These are phyloP conservation scores for Clarireedia paspali DNA, from an alignment of 2,329 filamentous ascomycete species.

Conservation along the genomic window DNA sequence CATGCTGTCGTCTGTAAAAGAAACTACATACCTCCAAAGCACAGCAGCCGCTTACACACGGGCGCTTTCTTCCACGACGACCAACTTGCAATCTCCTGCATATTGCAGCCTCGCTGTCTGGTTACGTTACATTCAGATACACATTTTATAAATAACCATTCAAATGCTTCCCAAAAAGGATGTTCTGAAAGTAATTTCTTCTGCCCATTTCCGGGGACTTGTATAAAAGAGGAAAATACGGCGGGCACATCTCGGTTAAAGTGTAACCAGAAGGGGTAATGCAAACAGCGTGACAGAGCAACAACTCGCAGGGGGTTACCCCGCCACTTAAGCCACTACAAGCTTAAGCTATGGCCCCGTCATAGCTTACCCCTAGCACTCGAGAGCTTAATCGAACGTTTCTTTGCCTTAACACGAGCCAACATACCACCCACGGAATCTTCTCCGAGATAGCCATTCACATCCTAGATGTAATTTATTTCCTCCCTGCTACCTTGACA, in stretches of 20 bases:
- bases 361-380: not conserved
- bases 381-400: not conserved
- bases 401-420: not conserved
- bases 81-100: no score
- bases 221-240: not conserved
- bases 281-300: not conserved
- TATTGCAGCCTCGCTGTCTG: no score
- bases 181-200: not conserved
- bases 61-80: no score
- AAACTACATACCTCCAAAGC: no score
- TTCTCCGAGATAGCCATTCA: not conserved
- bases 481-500: no score
- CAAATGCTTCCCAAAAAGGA: not conserved
- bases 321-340: not conserved
- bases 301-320: not conserved
- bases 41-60: no score
- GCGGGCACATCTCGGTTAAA: not conserved
- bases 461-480: no score
- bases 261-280: not conserved
- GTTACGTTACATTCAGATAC: not conserved
- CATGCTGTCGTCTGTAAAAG: no score
- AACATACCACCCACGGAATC: not conserved
- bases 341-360: not conserved
- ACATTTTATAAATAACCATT: not conserved
- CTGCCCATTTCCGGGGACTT: not conserved